Evolutionary conservation across 2,329 filamentous ascomycete genomes (phyloP), one percentile per base, ranked within the genome.

Genomic region (Phialophora verrucosa): DNA sequence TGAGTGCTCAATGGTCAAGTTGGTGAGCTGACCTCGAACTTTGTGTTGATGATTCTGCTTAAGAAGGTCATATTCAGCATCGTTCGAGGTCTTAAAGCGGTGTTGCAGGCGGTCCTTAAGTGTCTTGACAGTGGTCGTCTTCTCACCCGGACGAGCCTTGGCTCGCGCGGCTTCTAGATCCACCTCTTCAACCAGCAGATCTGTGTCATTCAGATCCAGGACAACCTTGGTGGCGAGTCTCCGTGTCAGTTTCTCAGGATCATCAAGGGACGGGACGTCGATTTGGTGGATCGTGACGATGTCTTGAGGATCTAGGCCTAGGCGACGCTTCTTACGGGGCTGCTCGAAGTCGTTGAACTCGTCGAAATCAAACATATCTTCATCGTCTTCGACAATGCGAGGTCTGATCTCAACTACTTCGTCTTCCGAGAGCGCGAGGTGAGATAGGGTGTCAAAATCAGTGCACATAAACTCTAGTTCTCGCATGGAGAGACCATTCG

Each of bases 41-140:
- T 97, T 98, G 83, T 92, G 93, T 80, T 96, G 92, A 75, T 96
- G 93, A 75, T 97, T 98, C 78, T 97, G 93, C 79, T 98, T 98
- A 53, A 99, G 86, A 67, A 93, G 88, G 75, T 98, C 93, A 77
- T 99, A 99, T 1, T 93, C 93, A 66, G 95, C 91, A 74, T 99
- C 95, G 70, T 98, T 98, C 32, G 93, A 97, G 65, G 96, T 91
- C 76, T 98, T 98, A 83, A 97, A 99, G 50, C 94, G 89, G 71
- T 90, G 87, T 44, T 87, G 87, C 42, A 97, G 85, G 63, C 91
- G 88, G 47, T 72, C 70, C 47, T 71, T 73, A 25, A 73, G 64
- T 11, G 70, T 70, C 62, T 90, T 90, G 2, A 89, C 88, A 85
- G 88, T 78, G 86, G 90, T 75, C 20, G 75, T 73, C 38, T 76